Percentiles rank a stretch among this genome's conserved stretches.
Evolutionary conservation across 2,329 filamentous ascomycete genomes (phyloP).

Genomic region (Talaromyces pinophilus): DNA sequence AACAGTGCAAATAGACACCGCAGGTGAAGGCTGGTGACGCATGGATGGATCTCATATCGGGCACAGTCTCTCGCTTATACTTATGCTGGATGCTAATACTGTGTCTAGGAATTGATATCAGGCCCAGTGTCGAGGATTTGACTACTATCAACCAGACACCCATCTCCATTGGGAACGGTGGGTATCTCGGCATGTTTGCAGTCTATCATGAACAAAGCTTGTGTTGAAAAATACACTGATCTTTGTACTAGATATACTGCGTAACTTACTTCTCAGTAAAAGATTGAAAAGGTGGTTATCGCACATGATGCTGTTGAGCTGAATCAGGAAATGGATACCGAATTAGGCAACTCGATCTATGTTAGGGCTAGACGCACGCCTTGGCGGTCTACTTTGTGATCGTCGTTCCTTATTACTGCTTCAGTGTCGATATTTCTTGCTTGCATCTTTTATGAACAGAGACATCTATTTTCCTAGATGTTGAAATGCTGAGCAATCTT

Average conservation of each 20-base stretch:
- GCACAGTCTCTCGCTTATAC: no score
- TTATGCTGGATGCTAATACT: no score
- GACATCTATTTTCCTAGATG: not conserved
- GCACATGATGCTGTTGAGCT: not conserved
- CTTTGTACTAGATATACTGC: not conserved
- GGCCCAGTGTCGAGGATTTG: not conserved
- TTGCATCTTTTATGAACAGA: not conserved
- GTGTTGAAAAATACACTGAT: not conserved
- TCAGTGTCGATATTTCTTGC: not conserved
- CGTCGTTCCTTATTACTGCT: not conserved
- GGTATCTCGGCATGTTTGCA: not conserved
- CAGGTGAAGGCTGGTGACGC: no score
- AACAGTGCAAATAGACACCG: no score
- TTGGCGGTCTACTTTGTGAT: not conserved
- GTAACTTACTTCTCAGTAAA: not conserved
- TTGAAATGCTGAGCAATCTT: not conserved
- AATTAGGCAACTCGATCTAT: not conserved
- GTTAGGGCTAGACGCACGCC: not conserved
- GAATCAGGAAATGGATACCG: not conserved
- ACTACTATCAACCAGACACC: not conserved
- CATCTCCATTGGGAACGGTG: not conserved
- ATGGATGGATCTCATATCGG: no score
- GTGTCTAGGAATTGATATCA: no score
- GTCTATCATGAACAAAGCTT: not conserved
- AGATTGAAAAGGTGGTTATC: not conserved